phyloP scores from a whole-genome alignment of 495 filamentous ascomycete species.

The Hypoxylon subgilvum region DNA sequence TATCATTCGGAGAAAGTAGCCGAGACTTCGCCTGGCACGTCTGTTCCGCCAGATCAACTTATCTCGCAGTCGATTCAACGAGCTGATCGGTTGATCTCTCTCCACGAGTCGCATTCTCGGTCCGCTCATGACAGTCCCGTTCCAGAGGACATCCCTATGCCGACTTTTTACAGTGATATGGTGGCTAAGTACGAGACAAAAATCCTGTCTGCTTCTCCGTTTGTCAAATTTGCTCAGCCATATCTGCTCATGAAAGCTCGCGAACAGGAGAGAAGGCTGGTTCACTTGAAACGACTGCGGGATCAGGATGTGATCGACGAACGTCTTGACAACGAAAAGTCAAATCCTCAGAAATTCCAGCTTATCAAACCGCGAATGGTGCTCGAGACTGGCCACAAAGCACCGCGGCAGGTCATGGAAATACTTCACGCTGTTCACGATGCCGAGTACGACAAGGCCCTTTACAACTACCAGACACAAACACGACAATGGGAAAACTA shows the following conservation, averaged over 20 bases:
- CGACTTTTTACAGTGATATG: conserved; percentile 92
- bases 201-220: conserved; percentile 93
- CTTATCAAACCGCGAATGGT: conserved; percentile 96
- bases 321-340: conserved; percentile 62
- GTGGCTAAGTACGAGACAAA: conserved; percentile 90
- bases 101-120: conserved; percentile 52
- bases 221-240: conserved; percentile 91
- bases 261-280: conserved; percentile 83
- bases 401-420: conserved; percentile 85
- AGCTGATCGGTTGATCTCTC: conserved; percentile 45
- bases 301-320: conserved; percentile 74
- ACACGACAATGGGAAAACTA: conserved; percentile 95
- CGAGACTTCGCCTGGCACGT: background rate
- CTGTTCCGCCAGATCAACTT: conserved; percentile 8
- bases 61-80: conserved; percentile 9
- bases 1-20: conserved; percentile 9
- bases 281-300: conserved; percentile 78
- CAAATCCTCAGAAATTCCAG: conserved; percentile 73
- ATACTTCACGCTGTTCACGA: conserved; percentile 92
- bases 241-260: conserved; percentile 90
- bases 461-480: conserved; percentile 93
- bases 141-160: conserved; percentile 85
- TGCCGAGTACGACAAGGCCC: conserved; percentile 92
- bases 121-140: conserved; percentile 61
- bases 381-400: conserved; percentile 74